Percentiles rank a stretch among this genome's conserved stretches.
These are phyloP conservation scores for Volvox africanus DNA, from an alignment of 139 green algal genomes.

Conservation along the genomic window DNA sequence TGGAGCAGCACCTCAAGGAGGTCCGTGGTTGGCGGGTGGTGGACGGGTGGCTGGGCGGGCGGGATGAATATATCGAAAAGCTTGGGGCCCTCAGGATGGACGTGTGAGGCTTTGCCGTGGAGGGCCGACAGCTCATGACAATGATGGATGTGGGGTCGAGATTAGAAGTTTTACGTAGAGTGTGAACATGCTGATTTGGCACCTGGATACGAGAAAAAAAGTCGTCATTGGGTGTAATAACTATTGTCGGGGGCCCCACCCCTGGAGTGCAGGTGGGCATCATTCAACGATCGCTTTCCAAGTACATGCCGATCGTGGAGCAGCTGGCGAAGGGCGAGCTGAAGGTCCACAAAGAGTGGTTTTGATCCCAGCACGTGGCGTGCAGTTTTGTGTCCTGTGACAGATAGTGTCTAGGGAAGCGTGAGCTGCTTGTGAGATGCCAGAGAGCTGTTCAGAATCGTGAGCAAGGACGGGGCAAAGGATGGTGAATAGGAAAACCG, in stretches of 20 bases:
- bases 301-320: conserved; percentile 16
- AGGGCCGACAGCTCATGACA: no score
- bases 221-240: background rate
- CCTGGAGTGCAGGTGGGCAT: conserved; percentile 22
- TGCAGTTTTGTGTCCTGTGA: no score
- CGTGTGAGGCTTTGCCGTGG: no score
- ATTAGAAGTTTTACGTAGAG: no score
- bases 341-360: background rate
- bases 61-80: no score
- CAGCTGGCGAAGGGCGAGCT: background rate
- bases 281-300: conserved; percentile 7
- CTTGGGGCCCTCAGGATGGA: no score
- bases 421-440: background rate
- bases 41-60: background rate
- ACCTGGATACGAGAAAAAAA: background rate
- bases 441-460: no score
- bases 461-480: no score
- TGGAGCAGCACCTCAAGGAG: conserved; percentile 66
- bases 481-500: no score
- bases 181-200: no score
- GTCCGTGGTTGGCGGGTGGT: conserved; percentile 47
- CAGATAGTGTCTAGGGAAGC: background rate
- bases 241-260: background rate
- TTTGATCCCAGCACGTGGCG: background rate
- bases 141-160: no score